Conservation (phyloP, 176 grass and related monocot species). For the Phyllostachys edulis region DNA sequence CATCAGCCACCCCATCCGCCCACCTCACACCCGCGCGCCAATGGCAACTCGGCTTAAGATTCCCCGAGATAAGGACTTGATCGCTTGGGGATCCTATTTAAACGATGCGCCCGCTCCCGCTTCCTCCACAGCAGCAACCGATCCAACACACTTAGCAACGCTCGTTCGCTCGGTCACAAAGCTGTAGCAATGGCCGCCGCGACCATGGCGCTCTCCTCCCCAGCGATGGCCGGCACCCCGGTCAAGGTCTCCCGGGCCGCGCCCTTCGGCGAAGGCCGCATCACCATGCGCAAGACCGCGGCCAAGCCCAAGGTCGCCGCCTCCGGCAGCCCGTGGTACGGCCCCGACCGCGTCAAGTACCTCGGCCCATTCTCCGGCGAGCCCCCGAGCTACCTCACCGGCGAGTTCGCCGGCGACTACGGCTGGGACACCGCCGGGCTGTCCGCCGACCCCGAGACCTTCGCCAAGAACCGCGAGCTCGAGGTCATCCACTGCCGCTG, state of each 20-base stretch:
- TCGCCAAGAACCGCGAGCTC: slow-evolving; percentile 73
- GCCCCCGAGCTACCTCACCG: slow-evolving; percentile 55
- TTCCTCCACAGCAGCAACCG: background rate
- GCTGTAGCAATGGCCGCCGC: background rate
- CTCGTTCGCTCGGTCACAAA: no score
- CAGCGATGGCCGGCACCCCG: slow-evolving; percentile 37
- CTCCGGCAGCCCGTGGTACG: slow-evolving; percentile 61
- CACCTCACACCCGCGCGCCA: slow-evolving; percentile 39
- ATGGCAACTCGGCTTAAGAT: slow-evolving; percentile 43
- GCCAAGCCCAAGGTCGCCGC: slow-evolving; percentile 45
- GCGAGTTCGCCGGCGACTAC: slow-evolving; percentile 70
- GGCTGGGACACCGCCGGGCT: slow-evolving; percentile 58
- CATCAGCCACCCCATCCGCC: slow-evolving; percentile 33
- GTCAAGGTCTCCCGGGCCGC: slow-evolving; percentile 15
- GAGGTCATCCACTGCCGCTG: slow-evolving; percentile 71
- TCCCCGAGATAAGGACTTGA: slow-evolving; percentile 46
- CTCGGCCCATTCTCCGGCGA: slow-evolving; percentile 54
- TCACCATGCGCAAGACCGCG: slow-evolving; percentile 70
- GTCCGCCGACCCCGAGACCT: slow-evolving; percentile 64
- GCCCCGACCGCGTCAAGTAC: slow-evolving; percentile 54
- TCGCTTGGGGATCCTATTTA: slow-evolving; percentile 24
- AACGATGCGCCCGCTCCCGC: background rate
- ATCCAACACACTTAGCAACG: background rate
- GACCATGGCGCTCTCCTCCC: slow-evolving; percentile 46
- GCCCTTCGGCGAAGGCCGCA: slow-evolving; percentile 48